Base-by-base conservation (phyloP, 306 rosid species). In the Citrullus colocynthis region DNA sequence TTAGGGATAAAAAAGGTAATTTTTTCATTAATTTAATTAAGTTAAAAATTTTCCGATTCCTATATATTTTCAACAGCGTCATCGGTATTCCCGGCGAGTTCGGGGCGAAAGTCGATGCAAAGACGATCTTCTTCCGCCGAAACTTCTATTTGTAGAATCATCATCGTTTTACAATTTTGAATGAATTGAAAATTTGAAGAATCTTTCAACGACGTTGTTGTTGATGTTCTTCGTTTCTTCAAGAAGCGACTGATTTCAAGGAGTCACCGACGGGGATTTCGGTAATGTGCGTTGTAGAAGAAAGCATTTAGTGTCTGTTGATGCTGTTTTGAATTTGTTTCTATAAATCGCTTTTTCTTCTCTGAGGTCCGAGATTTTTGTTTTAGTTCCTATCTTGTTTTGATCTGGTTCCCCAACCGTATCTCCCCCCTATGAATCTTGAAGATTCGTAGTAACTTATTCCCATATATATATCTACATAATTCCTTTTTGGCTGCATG, bases 51-150 rank as follows among this genome's bases (percentile, higher is more conserved):
- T 9, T 69, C 76, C 76, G 76, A 20, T 71, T 71, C 76, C 76
- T 71, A 71, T 73, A 73, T 73, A 48, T 73, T 73, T 18, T 16
- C 45, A 73, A 51, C 61, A 51, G 77, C 77, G 77, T 17, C 24
- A 4, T 73, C 77, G 77, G 39, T 28, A 51, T 49, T 49, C 60
- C 61, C 77, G 77, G 77, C 77, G 77, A 71, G 75, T 45, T 21
- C 57, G 21, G 24, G 59, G 42, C 61, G 20, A 52, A 52, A 15
- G 57, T 20, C 20, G 60, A 73, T 73, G 42, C 42, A 9, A 15
- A 73, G 14, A 48, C 24, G 58, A 72, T 51, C 44, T 51, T 52
- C 77, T 73, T 34, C 77, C 77, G 77, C 77, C 77, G 77, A 49
- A 73, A 73, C 52, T 73, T 73, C 76, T 20, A 49, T 72, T 72